These are phyloP conservation scores for Physcomitrium patens DNA, from an alignment of 225 moss, liverwort and hornwort genomes.

Conservation along the genomic window DNA sequence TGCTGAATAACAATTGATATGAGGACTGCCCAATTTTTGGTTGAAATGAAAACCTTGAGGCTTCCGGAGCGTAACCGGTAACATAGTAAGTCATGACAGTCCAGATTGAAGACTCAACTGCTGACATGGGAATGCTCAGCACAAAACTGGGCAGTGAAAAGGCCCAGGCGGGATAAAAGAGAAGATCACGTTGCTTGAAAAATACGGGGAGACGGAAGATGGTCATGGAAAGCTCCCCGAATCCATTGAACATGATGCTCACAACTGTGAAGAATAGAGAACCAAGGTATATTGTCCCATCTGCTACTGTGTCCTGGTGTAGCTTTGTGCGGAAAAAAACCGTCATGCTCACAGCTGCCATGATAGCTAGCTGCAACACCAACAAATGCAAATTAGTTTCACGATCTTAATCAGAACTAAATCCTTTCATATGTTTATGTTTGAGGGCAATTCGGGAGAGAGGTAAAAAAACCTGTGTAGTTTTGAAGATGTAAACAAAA, in stretches of 20 bases:
- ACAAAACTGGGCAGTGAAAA: conserved; percentile 77
- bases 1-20: no score
- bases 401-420: not conserved
- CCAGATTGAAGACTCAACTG: conserved; percentile 72
- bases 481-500: conserved; percentile 63
- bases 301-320: conserved; percentile 42
- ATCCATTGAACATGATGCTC: conserved; percentile 84
- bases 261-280: conserved; percentile 79
- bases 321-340: conserved; percentile 70
- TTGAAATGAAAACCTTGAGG: conserved; percentile 42
- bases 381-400: not conserved
- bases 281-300: conserved; percentile 70
- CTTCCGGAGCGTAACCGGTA: conserved; percentile 71
- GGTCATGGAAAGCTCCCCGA: conserved; percentile 77
- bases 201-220: conserved; percentile 82
- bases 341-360: conserved; percentile 67
- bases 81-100: conserved; percentile 73
- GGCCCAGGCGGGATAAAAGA: conserved; percentile 83
- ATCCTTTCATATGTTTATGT: no score
- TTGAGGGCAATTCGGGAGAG: not conserved
- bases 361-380: conserved; percentile 61
- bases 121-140: conserved; percentile 72
- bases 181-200: conserved; percentile 81
- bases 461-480: conserved; percentile 41
- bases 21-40: not conserved